phyloP scores from a whole-genome alignment of 371 early-diverging fungal species.

The Cokeromyces recurvatus region DNA sequence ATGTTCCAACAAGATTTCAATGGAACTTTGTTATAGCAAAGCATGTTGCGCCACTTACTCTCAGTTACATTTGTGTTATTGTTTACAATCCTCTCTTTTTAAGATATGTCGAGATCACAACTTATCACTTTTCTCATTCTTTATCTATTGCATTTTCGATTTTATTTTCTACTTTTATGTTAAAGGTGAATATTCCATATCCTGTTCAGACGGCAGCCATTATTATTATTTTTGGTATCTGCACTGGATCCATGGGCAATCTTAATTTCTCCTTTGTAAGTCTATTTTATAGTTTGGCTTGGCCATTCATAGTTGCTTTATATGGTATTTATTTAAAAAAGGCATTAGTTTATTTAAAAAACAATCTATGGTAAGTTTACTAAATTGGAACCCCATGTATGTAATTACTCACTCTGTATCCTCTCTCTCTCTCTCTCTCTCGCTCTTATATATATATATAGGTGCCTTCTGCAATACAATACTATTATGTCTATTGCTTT shows the following conservation, averaged over 20 bases:
- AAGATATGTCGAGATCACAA: slow-evolving; percentile 53
- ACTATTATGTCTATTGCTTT: slow-evolving; percentile 11
- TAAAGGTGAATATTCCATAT: slow-evolving; percentile 32
- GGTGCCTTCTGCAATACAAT: slow-evolving; percentile 16
- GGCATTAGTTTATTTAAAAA: slow-evolving; percentile 46
- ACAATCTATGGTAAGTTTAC: slow-evolving; percentile 49
- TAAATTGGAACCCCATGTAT: no score
- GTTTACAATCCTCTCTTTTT: slow-evolving; percentile 56
- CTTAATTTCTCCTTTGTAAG: slow-evolving; percentile 55
- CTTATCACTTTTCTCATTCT: slow-evolving; percentile 56
- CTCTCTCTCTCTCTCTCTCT: no score
- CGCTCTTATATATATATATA: no score
- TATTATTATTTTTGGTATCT: slow-evolving; percentile 51
- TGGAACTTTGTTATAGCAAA: slow-evolving; percentile 43
- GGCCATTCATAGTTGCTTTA: slow-evolving; percentile 51
- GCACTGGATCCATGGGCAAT: slow-evolving; percentile 50
- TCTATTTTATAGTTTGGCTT: slow-evolving; percentile 46
- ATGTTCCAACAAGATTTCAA: slow-evolving; percentile 14
- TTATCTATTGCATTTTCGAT: slow-evolving; percentile 58
- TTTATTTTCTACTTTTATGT: slow-evolving; percentile 45
- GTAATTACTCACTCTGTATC: no score
- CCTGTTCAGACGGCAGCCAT: slow-evolving; percentile 37
- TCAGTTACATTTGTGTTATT: slow-evolving; percentile 53
- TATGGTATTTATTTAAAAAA: slow-evolving; percentile 63
- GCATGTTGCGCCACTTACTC: slow-evolving; percentile 46